Evolutionary conservation across 2,329 filamentous ascomycete species (phyloP).

Genomic region (Fusarium dlaminii): DNA sequence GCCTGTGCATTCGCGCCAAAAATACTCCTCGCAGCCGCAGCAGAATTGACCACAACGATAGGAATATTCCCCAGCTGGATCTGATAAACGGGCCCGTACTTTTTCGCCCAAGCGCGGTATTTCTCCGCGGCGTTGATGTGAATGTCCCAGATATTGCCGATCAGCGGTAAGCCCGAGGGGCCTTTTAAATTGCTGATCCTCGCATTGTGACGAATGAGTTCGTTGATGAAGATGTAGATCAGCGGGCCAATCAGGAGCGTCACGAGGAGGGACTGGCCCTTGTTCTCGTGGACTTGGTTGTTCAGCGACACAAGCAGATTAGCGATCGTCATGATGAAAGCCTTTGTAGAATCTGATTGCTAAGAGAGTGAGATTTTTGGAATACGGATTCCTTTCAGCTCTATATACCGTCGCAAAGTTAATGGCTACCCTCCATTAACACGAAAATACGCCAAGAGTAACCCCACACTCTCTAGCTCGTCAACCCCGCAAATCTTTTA

Average conservation of each 20-base stretch:
- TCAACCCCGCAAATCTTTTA: not conserved
- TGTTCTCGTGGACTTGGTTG: conserved; percentile 33
- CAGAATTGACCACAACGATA: conserved; percentile 65
- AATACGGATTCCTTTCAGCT: not conserved
- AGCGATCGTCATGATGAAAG: conserved; percentile 42
- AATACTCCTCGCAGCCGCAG: conserved; percentile 59
- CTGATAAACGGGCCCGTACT: conserved; percentile 62
- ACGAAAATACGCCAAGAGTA: not conserved
- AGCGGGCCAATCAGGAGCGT: conserved; percentile 46
- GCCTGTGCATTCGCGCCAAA: conserved; percentile 64
- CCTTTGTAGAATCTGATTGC: not conserved
- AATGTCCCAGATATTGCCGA: conserved; percentile 66
- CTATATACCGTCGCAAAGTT: not conserved
- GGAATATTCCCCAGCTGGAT: conserved; percentile 67
- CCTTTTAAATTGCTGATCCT: conserved; percentile 59
- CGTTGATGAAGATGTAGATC: conserved; percentile 59
- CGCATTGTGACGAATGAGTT: conserved; percentile 55
- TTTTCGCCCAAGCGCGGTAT: conserved; percentile 63
- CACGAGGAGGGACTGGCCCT: conserved; percentile 34
- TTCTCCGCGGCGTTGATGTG: conserved; percentile 64
- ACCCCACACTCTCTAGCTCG: not conserved
- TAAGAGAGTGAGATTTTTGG: not conserved
- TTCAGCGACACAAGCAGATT: conserved; percentile 33
- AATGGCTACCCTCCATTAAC: not conserved
- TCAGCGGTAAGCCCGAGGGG: conserved; percentile 60